Evolutionary conservation across 805 yeast genomes (phyloP).

Genomic region (Barnettozyma salicaria): DNA sequence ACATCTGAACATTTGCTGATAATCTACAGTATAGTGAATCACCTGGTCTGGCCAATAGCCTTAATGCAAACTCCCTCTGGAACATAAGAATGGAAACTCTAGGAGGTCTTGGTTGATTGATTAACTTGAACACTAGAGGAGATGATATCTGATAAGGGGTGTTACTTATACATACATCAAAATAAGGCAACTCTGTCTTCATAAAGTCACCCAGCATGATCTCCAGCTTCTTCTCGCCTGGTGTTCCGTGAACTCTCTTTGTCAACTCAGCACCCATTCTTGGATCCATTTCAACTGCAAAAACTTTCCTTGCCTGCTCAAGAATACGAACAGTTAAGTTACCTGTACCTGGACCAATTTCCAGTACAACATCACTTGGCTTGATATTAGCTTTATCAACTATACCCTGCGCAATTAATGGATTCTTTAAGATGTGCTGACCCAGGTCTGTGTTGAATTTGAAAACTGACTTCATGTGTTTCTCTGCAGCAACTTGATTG

Average conservation of each 20-base stretch:
- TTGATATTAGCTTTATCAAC: slow-evolving; percentile 92
- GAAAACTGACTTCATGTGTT: slow-evolving; percentile 76
- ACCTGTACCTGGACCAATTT: slow-evolving; percentile 99
- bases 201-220: slow-evolving; percentile 92
- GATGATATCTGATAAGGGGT: slow-evolving; percentile 98
- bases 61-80: slow-evolving; percentile 93
- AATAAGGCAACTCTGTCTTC: slow-evolving; percentile 90
- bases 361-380: slow-evolving; percentile 89
- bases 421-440: slow-evolving; percentile 94
- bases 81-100: slow-evolving; percentile 94
- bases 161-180: slow-evolving; percentile 92
- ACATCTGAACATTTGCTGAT: slow-evolving; percentile 97
- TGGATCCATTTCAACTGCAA: slow-evolving; percentile 99
- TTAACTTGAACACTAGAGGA: slow-evolving; percentile 86
- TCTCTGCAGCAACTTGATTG: slow-evolving; percentile 61
- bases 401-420: slow-evolving; percentile 95
- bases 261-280: slow-evolving; percentile 98
- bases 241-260: slow-evolving; percentile 96
- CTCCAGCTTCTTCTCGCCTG: slow-evolving; percentile 84
- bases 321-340: slow-evolving; percentile 88
- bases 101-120: slow-evolving; percentile 91
- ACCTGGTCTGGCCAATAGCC: slow-evolving; percentile 95
- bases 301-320: slow-evolving; percentile 89
- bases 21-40: slow-evolving; percentile 87
- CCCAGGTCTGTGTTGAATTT: slow-evolving; percentile 96